A percentile compares a stretch with the other conserved stretches of the same genome.
These are phyloP conservation scores for Pontederia crassipes DNA, from an alignment of 176 grass and related monocot species.

Conservation along the genomic window DNA sequence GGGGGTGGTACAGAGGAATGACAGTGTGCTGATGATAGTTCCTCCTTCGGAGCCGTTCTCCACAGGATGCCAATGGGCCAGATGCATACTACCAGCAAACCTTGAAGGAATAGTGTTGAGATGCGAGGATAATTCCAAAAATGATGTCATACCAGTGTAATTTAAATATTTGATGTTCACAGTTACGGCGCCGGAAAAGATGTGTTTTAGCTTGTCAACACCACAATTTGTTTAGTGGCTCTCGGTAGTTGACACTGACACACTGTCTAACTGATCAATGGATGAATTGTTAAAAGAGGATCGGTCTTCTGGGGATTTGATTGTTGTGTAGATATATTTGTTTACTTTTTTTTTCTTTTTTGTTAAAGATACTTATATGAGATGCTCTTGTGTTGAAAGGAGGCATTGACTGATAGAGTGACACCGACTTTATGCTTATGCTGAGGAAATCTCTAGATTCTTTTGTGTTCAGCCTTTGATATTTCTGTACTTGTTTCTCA, in stretches of 20 bases:
- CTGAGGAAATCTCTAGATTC: too few relatives aligned
- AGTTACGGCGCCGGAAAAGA: neutral
- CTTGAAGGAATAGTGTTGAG: slow-evolving; percentile 65
- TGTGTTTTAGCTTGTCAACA: neutral
- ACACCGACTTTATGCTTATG: too few relatives aligned
- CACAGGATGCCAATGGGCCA: slow-evolving; percentile 70
- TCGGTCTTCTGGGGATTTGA: too few relatives aligned
- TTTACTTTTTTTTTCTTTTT: too few relatives aligned
- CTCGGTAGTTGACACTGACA: neutral
- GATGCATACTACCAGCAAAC: slow-evolving; percentile 65
- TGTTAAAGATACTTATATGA: too few relatives aligned
- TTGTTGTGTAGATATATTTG: too few relatives aligned
- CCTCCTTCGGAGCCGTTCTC: slow-evolving; percentile 65
- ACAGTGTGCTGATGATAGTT: slow-evolving; percentile 81
- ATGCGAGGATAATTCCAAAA: slow-evolving; percentile 70
- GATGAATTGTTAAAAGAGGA: too few relatives aligned
- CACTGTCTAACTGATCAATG: neutral
- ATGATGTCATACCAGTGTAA: slow-evolving; percentile 83
- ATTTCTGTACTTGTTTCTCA: too few relatives aligned
- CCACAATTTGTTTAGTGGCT: neutral
- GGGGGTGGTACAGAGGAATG: slow-evolving; percentile 64
- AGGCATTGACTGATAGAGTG: too few relatives aligned
- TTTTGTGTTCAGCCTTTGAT: too few relatives aligned
- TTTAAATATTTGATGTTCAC: neutral
- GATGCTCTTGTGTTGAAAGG: too few relatives aligned